phyloP scores from a whole-genome alignment of 768 basidiomycete genomes.

The Amanita molliuscula region DNA sequence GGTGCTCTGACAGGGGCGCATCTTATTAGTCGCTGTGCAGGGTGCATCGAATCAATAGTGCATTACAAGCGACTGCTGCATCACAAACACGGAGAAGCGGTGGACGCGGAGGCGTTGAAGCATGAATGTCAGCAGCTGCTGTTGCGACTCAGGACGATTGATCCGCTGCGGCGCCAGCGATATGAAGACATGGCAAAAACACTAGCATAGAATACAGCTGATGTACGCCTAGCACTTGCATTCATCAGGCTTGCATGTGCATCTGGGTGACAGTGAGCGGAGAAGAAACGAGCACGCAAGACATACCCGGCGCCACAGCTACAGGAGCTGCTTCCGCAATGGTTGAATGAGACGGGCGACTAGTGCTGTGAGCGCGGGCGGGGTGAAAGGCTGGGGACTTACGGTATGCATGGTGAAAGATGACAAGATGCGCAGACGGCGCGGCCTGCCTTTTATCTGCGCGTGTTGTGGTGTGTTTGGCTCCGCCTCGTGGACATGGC shows the following conservation, averaged over 20 bases:
- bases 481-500: slow-evolving; percentile 35
- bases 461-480: slow-evolving; percentile 12
- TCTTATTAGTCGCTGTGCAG: slow-evolving; percentile 26
- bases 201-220: background rate
- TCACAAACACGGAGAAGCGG: slow-evolving; percentile 26
- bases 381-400: slow-evolving; percentile 10
- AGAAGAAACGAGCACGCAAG: background rate
- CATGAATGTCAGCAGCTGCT: slow-evolving; percentile 43
- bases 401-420: slow-evolving; percentile 29
- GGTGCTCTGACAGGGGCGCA: background rate
- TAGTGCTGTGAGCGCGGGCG: slow-evolving; percentile 8
- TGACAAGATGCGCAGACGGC: background rate
- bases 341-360: slow-evolving; percentile 25
- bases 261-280: slow-evolving; percentile 24
- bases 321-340: slow-evolving; percentile 40
- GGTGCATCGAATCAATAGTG: slow-evolving; percentile 91
- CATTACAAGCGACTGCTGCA: slow-evolving; percentile 71
- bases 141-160: slow-evolving; percentile 46
- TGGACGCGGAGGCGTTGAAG: slow-evolving; percentile 24
- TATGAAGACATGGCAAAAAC: slow-evolving; percentile 47
- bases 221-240: slow-evolving; percentile 48
- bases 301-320: slow-evolving; percentile 40
- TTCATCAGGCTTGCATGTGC: slow-evolving; percentile 47
- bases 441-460: background rate
- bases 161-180: slow-evolving; percentile 53